Conservation (phyloP, 495 filamentous ascomycete species). For the Trichoderma reesei region DNA sequence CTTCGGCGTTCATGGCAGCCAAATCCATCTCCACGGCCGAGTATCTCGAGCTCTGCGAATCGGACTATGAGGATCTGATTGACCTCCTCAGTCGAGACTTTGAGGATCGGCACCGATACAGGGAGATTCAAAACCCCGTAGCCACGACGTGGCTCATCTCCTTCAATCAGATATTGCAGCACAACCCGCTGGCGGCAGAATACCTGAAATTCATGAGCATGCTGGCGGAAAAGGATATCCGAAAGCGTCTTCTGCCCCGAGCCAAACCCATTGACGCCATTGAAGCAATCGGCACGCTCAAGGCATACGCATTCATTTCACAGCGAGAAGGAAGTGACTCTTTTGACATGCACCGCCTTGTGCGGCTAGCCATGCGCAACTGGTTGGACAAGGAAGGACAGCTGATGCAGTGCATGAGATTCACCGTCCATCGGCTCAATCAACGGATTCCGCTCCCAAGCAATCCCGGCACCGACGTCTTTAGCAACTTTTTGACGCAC, state of each 20-base stretch:
- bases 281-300: constrained; percentile 28
- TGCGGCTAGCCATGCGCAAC: constrained; percentile 33
- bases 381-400: constrained; percentile 30
- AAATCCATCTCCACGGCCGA: constrained; percentile 15
- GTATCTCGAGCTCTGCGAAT: not conserved
- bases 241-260: constrained; percentile 20
- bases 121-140: not conserved
- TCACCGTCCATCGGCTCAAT: constrained; percentile 21
- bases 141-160: not conserved
- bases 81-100: not conserved
- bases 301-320: constrained; percentile 34
- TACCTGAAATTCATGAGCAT: constrained; percentile 32
- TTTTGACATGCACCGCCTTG: constrained; percentile 35
- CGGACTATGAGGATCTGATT: not conserved
- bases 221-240: constrained; percentile 32
- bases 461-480: too few species aligned
- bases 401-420: constrained; percentile 20
- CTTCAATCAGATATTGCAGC: not conserved
- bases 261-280: constrained; percentile 14
- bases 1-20: constrained; percentile 37
- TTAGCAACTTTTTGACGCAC: too few species aligned
- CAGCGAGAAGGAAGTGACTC: constrained; percentile 15
- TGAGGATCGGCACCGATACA: not conserved
- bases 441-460: constrained; percentile 23
- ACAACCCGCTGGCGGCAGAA: constrained; percentile 26